These are phyloP conservation scores for Spencermartinsiella ligniputridi DNA, from an alignment of 1,139 yeast genomes.

Conservation along the genomic window DNA sequence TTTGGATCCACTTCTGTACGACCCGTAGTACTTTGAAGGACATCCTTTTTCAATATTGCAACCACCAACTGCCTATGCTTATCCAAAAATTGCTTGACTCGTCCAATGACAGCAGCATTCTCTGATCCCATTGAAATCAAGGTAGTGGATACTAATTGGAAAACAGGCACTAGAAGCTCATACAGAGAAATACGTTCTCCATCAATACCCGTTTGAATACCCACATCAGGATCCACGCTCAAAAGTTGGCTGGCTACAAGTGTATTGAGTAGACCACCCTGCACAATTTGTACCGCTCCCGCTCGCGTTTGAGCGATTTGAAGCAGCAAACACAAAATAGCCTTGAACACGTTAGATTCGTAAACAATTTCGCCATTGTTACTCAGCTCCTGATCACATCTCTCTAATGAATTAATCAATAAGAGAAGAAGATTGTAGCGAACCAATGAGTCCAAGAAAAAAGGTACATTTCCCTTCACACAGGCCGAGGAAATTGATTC, in stretches of 20 bases:
- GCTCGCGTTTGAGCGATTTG: conserved; percentile 69
- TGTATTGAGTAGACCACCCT: conserved; percentile 61
- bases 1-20: conserved; percentile 9
- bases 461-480: conserved; percentile 45
- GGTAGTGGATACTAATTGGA: conserved; percentile 67
- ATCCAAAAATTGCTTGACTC: conserved; percentile 49
- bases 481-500: conserved; percentile 66
- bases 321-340: conserved; percentile 62
- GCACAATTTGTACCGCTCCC: conserved; percentile 75
- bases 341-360: conserved; percentile 72
- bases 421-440: conserved; percentile 62
- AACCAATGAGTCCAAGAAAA: conserved; percentile 56
- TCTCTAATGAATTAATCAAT: conserved; percentile 60
- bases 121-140: conserved; percentile 76
- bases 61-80: conserved; percentile 55
- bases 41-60: conserved; percentile 69
- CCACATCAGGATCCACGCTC: conserved; percentile 74
- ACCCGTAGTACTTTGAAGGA: conserved; percentile 24
- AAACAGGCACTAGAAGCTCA: conserved; percentile 71
- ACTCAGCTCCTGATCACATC: conserved; percentile 60
- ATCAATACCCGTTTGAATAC: conserved; percentile 28
- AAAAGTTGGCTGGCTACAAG: conserved; percentile 57
- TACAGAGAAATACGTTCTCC: conserved; percentile 35
- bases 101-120: conserved; percentile 57
- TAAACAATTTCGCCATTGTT: conserved; percentile 41